Base-by-base conservation (phyloP, 192 early-diverging fungal species). In the Coemansia guatemalensis region DNA sequence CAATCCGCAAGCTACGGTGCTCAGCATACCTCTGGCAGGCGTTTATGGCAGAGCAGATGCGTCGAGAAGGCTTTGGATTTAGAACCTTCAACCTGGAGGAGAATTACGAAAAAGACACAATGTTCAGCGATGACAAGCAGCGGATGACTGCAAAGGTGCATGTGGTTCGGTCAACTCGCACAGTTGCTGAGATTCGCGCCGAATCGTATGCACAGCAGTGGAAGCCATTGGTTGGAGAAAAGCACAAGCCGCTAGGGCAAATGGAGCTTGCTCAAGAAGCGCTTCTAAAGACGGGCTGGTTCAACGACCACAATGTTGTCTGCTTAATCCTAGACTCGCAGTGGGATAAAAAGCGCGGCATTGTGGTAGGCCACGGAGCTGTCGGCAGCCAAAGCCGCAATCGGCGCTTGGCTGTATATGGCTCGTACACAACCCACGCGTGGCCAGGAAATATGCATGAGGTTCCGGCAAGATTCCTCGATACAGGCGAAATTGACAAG, bases 21-120 rank as follows among this genome's bases (percentile, higher is more conserved):
- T 78, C 77, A 12, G 87, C 78, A 8, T 89, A 90, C 60, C 67
- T 90, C 48, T 90, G 89, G 89, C 88, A 89, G 64, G 89, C 89
- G 9, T 89, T 86, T 65, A 83, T 82, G 25, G 74, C 88, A 5
- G 89, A 90, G 61, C 87, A 89, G 65, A 75, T 90, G 76, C 69
- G 86, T 58, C 82, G 89, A 20, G 71, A 84, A 47, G 88, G 87
- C 17, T 87, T 89, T 78, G 89, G 86, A 1, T 82, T 85, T 27
- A 81, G 88, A 22, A 81, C 87, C 18, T 88, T 90, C 62, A 74
- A 87, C 24, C 69, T 90, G 3, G 85, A 88, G 12, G 89, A 89
- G 57, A 55, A 56, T 21, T 84, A 73, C 52, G 55, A 71, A 27
- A 67, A 74, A 3, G 88, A 86, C 58, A 86, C 85, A 0, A 69